phyloP scores from a whole-genome alignment of 169 alveolate species.

The Eimeria acervulina region DNA sequence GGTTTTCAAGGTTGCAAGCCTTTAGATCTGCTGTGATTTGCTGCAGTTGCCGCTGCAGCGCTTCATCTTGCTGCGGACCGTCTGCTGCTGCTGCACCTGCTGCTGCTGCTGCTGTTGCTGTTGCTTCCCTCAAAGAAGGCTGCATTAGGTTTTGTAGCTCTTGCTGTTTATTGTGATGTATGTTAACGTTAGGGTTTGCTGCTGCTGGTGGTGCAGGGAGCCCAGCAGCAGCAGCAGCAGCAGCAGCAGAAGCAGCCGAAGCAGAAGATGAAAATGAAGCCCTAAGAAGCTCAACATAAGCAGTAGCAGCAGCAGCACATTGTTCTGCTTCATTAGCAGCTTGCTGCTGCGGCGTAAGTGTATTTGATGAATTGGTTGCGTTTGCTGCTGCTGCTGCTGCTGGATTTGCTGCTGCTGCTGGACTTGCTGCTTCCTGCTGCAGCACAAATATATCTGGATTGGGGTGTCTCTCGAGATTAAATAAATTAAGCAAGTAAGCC shows the following conservation, averaged over 20 bases:
- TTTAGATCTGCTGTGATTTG: conserved; percentile 20
- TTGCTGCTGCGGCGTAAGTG: neutral
- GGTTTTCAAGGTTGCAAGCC: conserved; percentile 13
- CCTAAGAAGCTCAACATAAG: neutral
- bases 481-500: neutral
- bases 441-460: conserved; percentile 30
- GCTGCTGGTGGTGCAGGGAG: neutral
- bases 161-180: conserved; percentile 7
- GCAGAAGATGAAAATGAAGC: conserved; percentile 16
- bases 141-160: conserved; percentile 17
- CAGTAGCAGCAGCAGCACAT: neutral
- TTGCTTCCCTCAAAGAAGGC: conserved; percentile 1
- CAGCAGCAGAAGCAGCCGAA: conserved; percentile 52
- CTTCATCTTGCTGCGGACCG: conserved; percentile 16
- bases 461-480: neutral
- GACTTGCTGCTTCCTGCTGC: neutral
- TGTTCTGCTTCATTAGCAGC: conserved; percentile 12
- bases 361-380: neutral
- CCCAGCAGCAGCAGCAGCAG: conserved; percentile 31
- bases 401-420: too few relatives aligned
- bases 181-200: neutral
- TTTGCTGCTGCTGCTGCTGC: neutral
- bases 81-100: conserved; percentile 2
- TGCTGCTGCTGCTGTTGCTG: conserved; percentile 42
- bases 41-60: neutral